Evolutionary conservation across 2,329 filamentous ascomycete species (phyloP), one percentile per base, ranked within the genome.

Genomic region (Botrytis paeoniae): DNA sequence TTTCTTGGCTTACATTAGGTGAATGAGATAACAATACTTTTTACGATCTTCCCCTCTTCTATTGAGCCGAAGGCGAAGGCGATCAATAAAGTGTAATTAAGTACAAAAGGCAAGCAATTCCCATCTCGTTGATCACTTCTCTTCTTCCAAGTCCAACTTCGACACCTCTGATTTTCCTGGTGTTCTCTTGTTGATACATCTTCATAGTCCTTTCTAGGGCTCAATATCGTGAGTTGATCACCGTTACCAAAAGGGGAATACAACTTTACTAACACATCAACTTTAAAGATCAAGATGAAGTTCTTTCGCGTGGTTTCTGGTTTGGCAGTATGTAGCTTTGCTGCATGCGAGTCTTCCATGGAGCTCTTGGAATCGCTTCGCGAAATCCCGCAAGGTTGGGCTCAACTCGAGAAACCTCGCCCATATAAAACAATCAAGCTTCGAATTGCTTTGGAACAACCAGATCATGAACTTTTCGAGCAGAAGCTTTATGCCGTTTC

Each of bases 401-500:
- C 68, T 45, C 69, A 77, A 69, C 37, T 74, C 32, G 74, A 74
- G n/a, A 74, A 63, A 63, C 76, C 78, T 32, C 41, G 73, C 41
- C 74, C 77, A 7, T 37, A 62, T 14, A 75, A 75, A 54, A 73
- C 43, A 1, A 51, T 79, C 29, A 72, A 69, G 39, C 75, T 79
- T 16, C 74, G 76, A 62, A 75, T 79, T 62, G 78, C 78, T 20
- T 79, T 86, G 60, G 79, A 82, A 62, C 84, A 85, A 76, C 81
- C 80, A 54, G 84, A 85, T 74, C 79, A 86, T 57, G 81, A 85
- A 39, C 80, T 81, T 48, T 84, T 81, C 35, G 84, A 85, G 71
- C 81, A 82, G 66, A 82, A 82, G 62, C 79, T 86, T 14, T 77
- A 81, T 43, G 81, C 83, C 25, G 82, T 85, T 29, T 81, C 84